Evolutionary conservation across 2,329 filamentous ascomycete species (phyloP).

Genomic region (Sporothrix pseudoabietina): DNA sequence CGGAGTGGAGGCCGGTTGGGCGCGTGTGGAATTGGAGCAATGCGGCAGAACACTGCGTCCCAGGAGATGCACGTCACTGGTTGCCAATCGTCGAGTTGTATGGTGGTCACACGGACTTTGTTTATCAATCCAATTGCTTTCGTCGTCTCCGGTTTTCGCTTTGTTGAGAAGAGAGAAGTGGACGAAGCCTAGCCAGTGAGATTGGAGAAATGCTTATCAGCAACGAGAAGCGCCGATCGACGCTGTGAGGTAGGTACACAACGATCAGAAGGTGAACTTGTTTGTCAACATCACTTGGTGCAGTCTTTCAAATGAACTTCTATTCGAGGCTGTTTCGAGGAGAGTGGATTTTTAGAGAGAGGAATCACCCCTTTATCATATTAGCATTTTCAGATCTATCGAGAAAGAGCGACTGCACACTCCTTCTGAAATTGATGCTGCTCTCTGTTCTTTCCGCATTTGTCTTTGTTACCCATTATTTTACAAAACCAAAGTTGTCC

Average conservation of each 20-base stretch:
- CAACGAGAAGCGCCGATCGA: neutral
- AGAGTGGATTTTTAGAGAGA: neutral
- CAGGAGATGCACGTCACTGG: neutral
- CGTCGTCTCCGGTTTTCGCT: slow-evolving; percentile 12
- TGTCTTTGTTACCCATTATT: neutral
- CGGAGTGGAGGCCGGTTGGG: neutral
- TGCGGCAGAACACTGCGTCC: neutral
- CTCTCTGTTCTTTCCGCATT: neutral
- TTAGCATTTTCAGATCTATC: too few relatives aligned
- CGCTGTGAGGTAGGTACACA: neutral
- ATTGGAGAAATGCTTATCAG: neutral
- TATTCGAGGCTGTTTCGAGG: neutral
- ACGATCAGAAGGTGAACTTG: neutral
- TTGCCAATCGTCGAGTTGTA: neutral
- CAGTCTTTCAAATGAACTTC: neutral
- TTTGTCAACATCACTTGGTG: neutral
- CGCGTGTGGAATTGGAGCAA: neutral
- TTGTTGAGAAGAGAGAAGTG: neutral
- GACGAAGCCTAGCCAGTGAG: slow-evolving; percentile 7
- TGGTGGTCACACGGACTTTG: neutral
- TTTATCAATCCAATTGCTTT: neutral
- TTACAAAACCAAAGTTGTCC: neutral
- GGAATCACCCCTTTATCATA: neutral
- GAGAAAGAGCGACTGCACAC: neutral
- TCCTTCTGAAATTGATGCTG: neutral